Percentiles rank a stretch among this genome's conserved stretches.
Conservation (phyloP, 2,329 filamentous ascomycete species). For the Alternaria solani region DNA sequence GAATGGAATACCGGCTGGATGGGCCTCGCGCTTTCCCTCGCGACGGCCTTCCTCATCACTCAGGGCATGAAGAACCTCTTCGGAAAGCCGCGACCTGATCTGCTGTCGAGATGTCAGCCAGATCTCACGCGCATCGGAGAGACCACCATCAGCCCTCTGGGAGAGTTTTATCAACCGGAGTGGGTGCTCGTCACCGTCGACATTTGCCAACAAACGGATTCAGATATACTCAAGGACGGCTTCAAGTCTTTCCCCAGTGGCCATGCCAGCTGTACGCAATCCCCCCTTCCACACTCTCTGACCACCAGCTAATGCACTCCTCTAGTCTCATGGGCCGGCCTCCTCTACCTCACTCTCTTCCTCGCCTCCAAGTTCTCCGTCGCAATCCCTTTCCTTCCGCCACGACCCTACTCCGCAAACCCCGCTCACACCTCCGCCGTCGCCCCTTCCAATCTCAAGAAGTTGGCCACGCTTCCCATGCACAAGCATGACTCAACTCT, state of each 20-base stretch:
- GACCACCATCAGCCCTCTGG: constrained; percentile 65
- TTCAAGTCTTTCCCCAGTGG: constrained; percentile 86
- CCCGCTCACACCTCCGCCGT: constrained; percentile 59
- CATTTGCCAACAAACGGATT: constrained; percentile 76
- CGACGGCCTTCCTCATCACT: constrained; percentile 79
- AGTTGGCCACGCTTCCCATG: constrained; percentile 30
- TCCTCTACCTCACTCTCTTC: constrained; percentile 87
- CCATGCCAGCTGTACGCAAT: constrained; percentile 69
- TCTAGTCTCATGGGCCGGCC: constrained; percentile 73
- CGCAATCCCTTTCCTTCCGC: constrained; percentile 72
- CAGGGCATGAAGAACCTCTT: constrained; percentile 82
- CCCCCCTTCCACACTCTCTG: neutral
- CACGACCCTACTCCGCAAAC: constrained; percentile 57
- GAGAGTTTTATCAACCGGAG: constrained; percentile 59
- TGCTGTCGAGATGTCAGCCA: constrained; percentile 76
- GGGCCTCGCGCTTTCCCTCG: constrained; percentile 77
- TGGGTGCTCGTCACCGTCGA: constrained; percentile 75
- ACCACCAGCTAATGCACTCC: neutral
- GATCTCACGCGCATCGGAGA: constrained; percentile 68
- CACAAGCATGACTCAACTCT: constrained; percentile 37
- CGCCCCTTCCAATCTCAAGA: constrained; percentile 43
- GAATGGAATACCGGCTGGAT: constrained; percentile 88
- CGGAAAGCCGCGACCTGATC: constrained; percentile 70
- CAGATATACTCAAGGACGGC: constrained; percentile 72
- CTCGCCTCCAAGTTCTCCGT: constrained; percentile 83